phyloP scores from a whole-genome alignment of 2,329 filamentous ascomycete genomes.

The Phyllosticta capitalensis region DNA sequence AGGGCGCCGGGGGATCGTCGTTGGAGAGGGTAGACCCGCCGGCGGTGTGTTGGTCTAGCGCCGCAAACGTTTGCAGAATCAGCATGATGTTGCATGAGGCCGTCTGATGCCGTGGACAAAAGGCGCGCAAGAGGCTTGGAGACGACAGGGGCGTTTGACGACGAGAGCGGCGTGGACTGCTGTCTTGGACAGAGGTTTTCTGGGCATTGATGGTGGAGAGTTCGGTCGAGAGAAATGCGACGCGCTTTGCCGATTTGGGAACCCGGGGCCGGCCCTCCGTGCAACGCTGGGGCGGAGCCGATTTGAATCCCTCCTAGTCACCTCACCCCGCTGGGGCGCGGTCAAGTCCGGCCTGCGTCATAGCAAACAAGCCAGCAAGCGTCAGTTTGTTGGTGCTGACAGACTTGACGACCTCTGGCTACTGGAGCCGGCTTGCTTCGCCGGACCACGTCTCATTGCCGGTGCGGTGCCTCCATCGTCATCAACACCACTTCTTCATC shows the following conservation, averaged over 20 bases:
- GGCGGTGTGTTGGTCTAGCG: neutral
- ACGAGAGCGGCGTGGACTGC: neutral
- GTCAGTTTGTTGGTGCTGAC: neutral
- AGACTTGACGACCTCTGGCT: no score
- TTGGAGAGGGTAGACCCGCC: neutral
- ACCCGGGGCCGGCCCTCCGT: conserved; percentile 9
- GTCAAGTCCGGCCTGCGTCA: conserved; percentile 5
- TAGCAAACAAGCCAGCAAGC: neutral
- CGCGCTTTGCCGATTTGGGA: conserved; percentile 2
- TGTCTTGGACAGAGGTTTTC: neutral
- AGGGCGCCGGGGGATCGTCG: no score
- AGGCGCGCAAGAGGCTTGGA: neutral
- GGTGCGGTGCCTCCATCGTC: no score
- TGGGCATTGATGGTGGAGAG: neutral
- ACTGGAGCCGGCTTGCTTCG: no score
- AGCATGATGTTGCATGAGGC: neutral
- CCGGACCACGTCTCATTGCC: no score
- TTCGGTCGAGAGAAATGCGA: conserved; percentile 2
- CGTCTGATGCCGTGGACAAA: no score
- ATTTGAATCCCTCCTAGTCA: neutral
- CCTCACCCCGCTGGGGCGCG: neutral
- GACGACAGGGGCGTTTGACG: no score
- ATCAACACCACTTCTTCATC: no score
- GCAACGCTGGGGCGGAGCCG: conserved; percentile 8
- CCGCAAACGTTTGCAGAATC: neutral